phyloP scores from a whole-genome alignment of 1,284 basidiomycete species.

The Pascua sp. region DNA sequence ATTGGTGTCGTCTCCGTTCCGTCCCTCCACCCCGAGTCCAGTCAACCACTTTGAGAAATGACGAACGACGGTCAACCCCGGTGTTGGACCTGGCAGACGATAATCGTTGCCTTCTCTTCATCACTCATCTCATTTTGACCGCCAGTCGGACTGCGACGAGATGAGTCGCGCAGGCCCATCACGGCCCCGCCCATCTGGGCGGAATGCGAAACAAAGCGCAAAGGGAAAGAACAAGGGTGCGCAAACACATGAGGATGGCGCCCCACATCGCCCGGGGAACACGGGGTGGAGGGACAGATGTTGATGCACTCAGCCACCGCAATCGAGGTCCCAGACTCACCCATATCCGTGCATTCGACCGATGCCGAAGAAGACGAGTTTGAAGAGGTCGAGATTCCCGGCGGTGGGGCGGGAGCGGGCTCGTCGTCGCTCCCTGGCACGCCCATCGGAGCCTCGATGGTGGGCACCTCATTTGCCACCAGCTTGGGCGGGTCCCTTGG shows the following conservation, averaged over 20 bases:
- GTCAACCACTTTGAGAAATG: neutral
- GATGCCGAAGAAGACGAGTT: slow-evolving; percentile 43
- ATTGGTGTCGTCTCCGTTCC: neutral
- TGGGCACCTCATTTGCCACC: too few species aligned
- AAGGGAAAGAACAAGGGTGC: slow-evolving; percentile 6
- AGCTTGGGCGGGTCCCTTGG: too few species aligned
- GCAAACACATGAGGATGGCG: too few species aligned
- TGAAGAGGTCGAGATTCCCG: slow-evolving; percentile 44
- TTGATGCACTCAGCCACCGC: slow-evolving; percentile 6
- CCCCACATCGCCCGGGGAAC: too few species aligned
- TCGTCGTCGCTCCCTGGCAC: too few species aligned
- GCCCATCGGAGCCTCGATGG: too few species aligned
- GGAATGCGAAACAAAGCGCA: neutral
- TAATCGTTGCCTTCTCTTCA: too few species aligned
- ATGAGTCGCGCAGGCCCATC: slow-evolving; percentile 2
- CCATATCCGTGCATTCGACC: slow-evolving; percentile 8
- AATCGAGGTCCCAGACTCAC: slow-evolving; percentile 13
- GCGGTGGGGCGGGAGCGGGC: neutral
- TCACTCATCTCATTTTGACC: neutral
- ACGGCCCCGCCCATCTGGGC: neutral
- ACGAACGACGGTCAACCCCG: neutral
- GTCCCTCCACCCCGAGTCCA: neutral
- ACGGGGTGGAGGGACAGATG: neutral
- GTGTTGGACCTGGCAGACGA: neutral
- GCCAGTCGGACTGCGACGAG: neutral